Conservation (phyloP, 192 early-diverging fungal genomes). For the Cladochytrium replicatum region DNA sequence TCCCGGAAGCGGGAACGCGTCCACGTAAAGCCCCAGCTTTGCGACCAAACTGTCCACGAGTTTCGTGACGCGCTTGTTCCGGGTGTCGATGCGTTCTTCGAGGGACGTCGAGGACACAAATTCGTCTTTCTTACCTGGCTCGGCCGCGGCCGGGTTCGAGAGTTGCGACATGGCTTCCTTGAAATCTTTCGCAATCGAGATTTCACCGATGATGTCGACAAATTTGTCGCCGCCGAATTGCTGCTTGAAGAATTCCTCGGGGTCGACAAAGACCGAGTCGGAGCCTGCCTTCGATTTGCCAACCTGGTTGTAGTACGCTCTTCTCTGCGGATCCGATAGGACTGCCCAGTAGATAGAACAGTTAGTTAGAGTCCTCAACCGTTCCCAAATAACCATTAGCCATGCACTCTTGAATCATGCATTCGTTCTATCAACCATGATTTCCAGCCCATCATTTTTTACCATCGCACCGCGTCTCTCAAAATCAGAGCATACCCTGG, state of each 20-base stretch:
- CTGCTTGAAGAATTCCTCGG: constrained; percentile 89
- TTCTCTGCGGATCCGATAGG: constrained; percentile 79
- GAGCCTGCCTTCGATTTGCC: constrained; percentile 64
- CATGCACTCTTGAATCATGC: neutral
- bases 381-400: neutral
- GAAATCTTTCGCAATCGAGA: constrained; percentile 91
- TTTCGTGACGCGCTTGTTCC: constrained; percentile 56
- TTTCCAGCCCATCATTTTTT: neutral
- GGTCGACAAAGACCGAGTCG: constrained; percentile 57
- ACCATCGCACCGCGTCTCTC: too few species aligned
- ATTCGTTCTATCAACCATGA: neutral
- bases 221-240: constrained; percentile 97
- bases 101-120: constrained; percentile 25
- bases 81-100: constrained; percentile 42
- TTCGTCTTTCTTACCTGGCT: constrained; percentile 49
- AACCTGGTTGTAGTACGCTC: constrained; percentile 80
- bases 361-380: constrained; percentile 1
- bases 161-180: constrained; percentile 65
- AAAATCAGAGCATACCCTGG: constrained; percentile 39
- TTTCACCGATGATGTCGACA: constrained; percentile 95
- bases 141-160: constrained; percentile 42
- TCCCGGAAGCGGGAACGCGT: constrained; percentile 36
- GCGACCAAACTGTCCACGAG: constrained; percentile 60
- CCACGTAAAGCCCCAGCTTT: constrained; percentile 72
- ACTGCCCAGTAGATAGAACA: constrained; percentile 26